Percentiles rank a stretch among this genome's conserved stretches.
Conservation (phyloP, 2,329 filamentous ascomycete genomes). For the Didymella glomerata region DNA sequence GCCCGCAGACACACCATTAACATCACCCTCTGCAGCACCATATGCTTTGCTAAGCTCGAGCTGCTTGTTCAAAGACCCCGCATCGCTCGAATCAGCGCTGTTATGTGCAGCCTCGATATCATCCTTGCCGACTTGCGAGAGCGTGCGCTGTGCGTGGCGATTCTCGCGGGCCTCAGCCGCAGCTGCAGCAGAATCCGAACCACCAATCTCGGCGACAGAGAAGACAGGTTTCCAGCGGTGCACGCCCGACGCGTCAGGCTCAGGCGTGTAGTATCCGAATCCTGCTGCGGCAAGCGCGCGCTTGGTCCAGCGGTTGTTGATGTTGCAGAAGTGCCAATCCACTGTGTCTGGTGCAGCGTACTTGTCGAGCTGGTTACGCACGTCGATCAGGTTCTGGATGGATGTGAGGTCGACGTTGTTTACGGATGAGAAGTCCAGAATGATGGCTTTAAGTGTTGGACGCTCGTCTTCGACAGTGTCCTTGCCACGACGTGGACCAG, state of each 20-base stretch:
- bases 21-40: slow-evolving; percentile 42
- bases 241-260: slow-evolving; percentile 62
- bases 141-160: slow-evolving; percentile 48
- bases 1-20: slow-evolving; percentile 5
- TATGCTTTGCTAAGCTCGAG: slow-evolving; percentile 45
- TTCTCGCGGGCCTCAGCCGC: slow-evolving; percentile 73
- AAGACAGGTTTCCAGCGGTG: slow-evolving; percentile 91
- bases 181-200: slow-evolving; percentile 74
- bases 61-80: slow-evolving; percentile 45
- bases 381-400: slow-evolving; percentile 90
- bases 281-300: slow-evolving; percentile 87
- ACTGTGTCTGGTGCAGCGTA: slow-evolving; percentile 83
- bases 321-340: slow-evolving; percentile 93
- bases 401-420: slow-evolving; percentile 96
- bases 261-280: slow-evolving; percentile 79
- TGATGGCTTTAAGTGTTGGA: slow-evolving; percentile 83
- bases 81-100: slow-evolving; percentile 33
- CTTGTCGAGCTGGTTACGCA: slow-evolving; percentile 93
- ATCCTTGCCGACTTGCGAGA: slow-evolving; percentile 60
- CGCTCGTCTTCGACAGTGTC: slow-evolving; percentile 56
- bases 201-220: slow-evolving; percentile 88
- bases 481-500: slow-evolving; percentile 72
- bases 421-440: slow-evolving; percentile 92
- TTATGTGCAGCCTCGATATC: slow-evolving; percentile 32
- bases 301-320: slow-evolving; percentile 94